Conservation (phyloP, 257 asterid species). For the Ilex asprella region DNA sequence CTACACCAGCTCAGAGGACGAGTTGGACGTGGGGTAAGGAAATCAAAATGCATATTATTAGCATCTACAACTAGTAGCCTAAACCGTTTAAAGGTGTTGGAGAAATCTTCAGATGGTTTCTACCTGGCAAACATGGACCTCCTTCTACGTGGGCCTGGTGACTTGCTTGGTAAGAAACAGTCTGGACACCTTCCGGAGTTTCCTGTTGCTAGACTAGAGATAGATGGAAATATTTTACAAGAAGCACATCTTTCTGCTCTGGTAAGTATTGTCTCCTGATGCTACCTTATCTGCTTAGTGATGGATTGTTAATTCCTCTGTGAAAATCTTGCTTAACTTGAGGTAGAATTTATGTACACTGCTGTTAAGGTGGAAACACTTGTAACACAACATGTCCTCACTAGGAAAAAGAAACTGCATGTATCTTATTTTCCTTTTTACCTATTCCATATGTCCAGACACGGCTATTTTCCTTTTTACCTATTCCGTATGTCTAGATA, state of each 20-base stretch:
- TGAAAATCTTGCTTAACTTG: background rate
- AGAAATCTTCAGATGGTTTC: slow-evolving; percentile 75
- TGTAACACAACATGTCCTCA: background rate
- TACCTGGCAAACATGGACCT: slow-evolving; percentile 93
- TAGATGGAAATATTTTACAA: slow-evolving; percentile 82
- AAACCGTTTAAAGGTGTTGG: slow-evolving; percentile 70
- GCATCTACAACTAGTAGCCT: slow-evolving; percentile 55
- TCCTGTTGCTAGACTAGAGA: slow-evolving; percentile 84
- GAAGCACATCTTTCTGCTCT: slow-evolving; percentile 87
- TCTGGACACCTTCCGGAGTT: slow-evolving; percentile 95
- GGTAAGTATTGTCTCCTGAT: slow-evolving; percentile 34
- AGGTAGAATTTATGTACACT: background rate
- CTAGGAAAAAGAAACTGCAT: too few relatives aligned
- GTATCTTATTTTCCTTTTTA: too few relatives aligned
- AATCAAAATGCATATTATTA: slow-evolving; percentile 63
- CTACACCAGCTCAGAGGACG: slow-evolving; percentile 92
- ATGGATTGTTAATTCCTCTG: background rate
- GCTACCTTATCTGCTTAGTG: background rate
- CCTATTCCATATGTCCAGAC: too few relatives aligned
- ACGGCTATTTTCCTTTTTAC: too few relatives aligned
- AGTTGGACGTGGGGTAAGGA: slow-evolving; percentile 88
- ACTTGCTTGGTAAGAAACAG: slow-evolving; percentile 88
- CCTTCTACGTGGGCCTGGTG: slow-evolving; percentile 87
- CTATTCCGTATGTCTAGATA: too few relatives aligned
- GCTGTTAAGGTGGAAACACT: background rate